phyloP scores from a whole-genome alignment of 2,329 filamentous ascomycete species.

The Trichoderma sp. region DNA sequence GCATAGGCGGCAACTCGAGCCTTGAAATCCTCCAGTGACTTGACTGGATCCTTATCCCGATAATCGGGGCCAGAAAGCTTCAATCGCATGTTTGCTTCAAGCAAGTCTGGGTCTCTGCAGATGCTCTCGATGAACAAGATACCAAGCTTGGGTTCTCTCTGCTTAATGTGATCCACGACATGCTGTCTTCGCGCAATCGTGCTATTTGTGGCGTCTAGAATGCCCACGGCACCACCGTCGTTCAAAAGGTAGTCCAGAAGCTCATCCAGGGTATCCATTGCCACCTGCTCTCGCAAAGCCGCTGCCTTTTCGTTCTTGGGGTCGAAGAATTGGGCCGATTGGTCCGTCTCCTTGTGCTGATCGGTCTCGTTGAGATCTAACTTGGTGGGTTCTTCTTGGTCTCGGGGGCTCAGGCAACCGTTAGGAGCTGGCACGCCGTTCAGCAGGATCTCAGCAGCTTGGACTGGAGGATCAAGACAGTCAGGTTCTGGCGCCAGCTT shows the following conservation, averaged over 20 bases:
- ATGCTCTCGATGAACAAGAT: constrained; percentile 95
- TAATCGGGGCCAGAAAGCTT: constrained; percentile 97
- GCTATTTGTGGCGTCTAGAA: constrained; percentile 96
- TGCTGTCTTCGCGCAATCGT: constrained; percentile 80
- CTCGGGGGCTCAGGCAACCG: constrained; percentile 25
- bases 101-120: constrained; percentile 76
- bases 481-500: constrained; percentile 35
- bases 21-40: constrained; percentile 87
- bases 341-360: constrained; percentile 59
- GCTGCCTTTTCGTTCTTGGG: constrained; percentile 80
- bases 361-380: constrained; percentile 35
- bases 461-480: constrained; percentile 44
- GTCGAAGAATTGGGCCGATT: constrained; percentile 92
- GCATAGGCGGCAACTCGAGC: constrained; percentile 89
- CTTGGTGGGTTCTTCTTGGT: constrained; percentile 38
- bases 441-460: constrained; percentile 56
- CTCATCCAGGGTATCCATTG: constrained; percentile 88
- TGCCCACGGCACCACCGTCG: constrained; percentile 82
- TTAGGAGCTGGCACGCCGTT: constrained; percentile 47
- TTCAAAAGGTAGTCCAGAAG: constrained; percentile 83
- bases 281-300: constrained; percentile 83
- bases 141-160: constrained; percentile 79
- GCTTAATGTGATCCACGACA: constrained; percentile 78
- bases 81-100: constrained; percentile 95
- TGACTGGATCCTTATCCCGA: constrained; percentile 82